Base-by-base conservation (phyloP, 2,329 filamentous ascomycete genomes). In the Claviceps maximensis region DNA sequence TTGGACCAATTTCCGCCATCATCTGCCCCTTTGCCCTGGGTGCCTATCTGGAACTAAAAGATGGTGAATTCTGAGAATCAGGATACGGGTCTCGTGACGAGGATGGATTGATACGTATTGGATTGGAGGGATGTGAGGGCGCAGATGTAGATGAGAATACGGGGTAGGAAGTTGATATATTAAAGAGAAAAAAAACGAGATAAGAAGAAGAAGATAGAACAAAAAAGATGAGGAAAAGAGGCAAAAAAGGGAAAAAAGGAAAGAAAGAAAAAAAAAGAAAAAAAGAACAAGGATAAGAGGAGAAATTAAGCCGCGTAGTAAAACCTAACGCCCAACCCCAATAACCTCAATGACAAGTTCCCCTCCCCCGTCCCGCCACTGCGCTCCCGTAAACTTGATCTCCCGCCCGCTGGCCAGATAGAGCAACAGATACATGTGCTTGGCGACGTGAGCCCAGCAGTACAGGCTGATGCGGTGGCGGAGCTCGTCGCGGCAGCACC, bases 401-500 rank as follows among this genome's bases (percentile, higher is more conserved):
- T 74, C 74, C 33, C 84, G 75, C 53, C 79, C 74, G 59, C 84
- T 91, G 0, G 82, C 85, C 15, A 89, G 68, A 63, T 86, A 91
- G 0, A 95, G 67, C 41, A 90, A 65, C 4, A 93, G 67, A 65
- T 89, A 95, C 36, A 87, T 74, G 60, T 94, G 84, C 52, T 80
- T 76, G 0, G 80, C 79, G 0, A 88, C 71, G 56, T 84, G 78
- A 0, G 86, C 89, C 83, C 87, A 95, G 62, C 87, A 87, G 63
- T 86, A 93, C 1, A 91, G 65, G 36, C 81, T 77, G 2, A 94
- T 65, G 58, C 70, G 75, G 4, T 59, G 63, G 12, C 62, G 66
- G 41, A 67, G 69, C 6, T 59, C 65, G 25, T 60, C 60, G 48
- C 79, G 69, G 15, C 63, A 66, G 58, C 79, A 82, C 70, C 78